Base-by-base conservation (phyloP, 2,329 filamentous ascomycete species). In the Lachnellula hyalina region DNA sequence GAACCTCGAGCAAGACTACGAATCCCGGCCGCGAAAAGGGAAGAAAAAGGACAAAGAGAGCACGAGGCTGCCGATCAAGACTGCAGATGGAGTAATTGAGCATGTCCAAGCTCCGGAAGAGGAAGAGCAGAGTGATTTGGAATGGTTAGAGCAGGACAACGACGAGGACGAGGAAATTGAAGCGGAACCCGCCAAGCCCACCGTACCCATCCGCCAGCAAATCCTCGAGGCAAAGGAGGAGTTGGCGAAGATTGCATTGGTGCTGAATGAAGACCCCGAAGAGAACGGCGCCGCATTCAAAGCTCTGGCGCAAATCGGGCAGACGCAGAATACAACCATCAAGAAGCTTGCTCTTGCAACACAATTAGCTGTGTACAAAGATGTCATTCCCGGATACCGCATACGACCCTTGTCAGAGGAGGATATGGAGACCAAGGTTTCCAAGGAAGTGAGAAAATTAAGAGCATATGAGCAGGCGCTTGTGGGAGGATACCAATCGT, bases 381-480 rank as follows among this genome's bases (percentile, higher is more conserved):
- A 97, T 72, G 82, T 96, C 47, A 97, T 99, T 56, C 94, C 94
- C 0, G 94, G 94, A 21, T 99, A 99, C 71, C 82, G 94, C 57
- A 97, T 99, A 75, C 86, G 94, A 17, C 88, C 90, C 1, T 75
- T 90, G 4, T 77, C 81, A 0, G 90, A 95, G 57, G 87, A 90
- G 34, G 84, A 86, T 45, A 79, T 86, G 67, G 81, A 82, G 55
- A 86, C 86, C 60, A 95, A 95, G 70, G 75, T 97, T 1, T 96
- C 92, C 5, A 96, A 96, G 70, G 94, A 97, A 28, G 90, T 97
- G 35, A 85, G 87, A 67, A 87, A 84, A 63, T 73, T 96, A 59
- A 83, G 92, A 52, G 78, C 83, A 45, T 99, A 92, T 69, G 94
- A 99, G 70, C 91, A 96, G 70, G 83, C 89, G 19, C 79, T 99